A percentile compares a stretch with the other conserved stretches of the same genome.
These are phyloP conservation scores for Colletotrichum agaves DNA, from an alignment of 2,329 filamentous ascomycete genomes.

Conservation along the genomic window DNA sequence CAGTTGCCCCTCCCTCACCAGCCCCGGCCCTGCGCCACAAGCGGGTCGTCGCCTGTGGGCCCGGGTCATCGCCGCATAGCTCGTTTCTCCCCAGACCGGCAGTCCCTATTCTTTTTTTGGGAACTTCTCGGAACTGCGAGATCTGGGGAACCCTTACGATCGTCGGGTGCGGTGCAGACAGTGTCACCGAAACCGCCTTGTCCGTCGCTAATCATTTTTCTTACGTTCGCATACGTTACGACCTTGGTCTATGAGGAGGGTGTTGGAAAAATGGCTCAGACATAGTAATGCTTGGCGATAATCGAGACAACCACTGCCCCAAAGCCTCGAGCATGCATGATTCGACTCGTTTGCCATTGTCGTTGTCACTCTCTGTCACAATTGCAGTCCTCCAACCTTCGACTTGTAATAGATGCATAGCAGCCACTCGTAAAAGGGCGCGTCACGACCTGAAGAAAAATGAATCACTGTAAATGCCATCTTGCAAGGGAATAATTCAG, in stretches of 20 bases:
- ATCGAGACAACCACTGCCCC: slow-evolving; percentile 10
- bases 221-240: neutral
- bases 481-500: slow-evolving; percentile 7
- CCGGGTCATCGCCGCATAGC: slow-evolving; percentile 22
- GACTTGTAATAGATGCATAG: neutral
- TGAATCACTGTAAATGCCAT: neutral
- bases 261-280: neutral
- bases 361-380: neutral
- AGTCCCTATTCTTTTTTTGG: slow-evolving; percentile 39
- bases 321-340: neutral
- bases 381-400: neutral
- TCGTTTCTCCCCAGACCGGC: slow-evolving; percentile 27
- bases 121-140: slow-evolving; percentile 23
- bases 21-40: slow-evolving; percentile 36
- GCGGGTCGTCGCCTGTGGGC: slow-evolving; percentile 31
- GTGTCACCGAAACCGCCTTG: neutral
- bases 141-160: slow-evolving; percentile 34
- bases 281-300: slow-evolving; percentile 25
- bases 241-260: neutral
- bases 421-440: neutral
- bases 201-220: neutral
- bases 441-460: neutral
- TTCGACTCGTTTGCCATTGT: neutral
- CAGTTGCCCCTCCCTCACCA: slow-evolving; percentile 18
- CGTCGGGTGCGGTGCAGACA: neutral